phyloP scores from a whole-genome alignment of 2,329 filamentous ascomycete species.

The Penicillium sp. region DNA sequence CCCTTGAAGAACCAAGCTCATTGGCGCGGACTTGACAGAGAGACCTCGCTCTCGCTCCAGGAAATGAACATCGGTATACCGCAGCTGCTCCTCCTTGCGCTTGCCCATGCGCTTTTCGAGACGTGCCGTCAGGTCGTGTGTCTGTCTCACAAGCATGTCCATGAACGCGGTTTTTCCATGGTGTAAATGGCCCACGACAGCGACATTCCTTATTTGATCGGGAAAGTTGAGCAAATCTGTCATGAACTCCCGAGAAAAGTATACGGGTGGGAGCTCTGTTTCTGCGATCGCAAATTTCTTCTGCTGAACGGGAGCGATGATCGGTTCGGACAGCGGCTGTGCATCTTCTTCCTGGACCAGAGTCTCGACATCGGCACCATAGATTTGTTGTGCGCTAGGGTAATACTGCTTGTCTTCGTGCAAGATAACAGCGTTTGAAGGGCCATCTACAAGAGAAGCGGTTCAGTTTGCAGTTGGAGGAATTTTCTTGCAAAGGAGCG shows the following conservation, averaged over 20 bases:
- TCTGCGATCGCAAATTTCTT: conserved; percentile 97
- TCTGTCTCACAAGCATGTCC: conserved; percentile 97
- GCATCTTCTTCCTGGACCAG: conserved; percentile 96
- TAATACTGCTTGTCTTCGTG: conserved; percentile 99
- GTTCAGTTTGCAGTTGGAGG: conserved; percentile 23
- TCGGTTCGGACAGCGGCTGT: conserved; percentile 86
- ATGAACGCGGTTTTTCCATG: conserved; percentile 98
- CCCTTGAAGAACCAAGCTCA: conserved; percentile 86
- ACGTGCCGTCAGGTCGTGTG: conserved; percentile 78
- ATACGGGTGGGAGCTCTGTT: conserved; percentile 81
- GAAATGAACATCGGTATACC: conserved; percentile 91
- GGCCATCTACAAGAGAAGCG: conserved; percentile 63
- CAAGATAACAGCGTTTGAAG: conserved; percentile 93
- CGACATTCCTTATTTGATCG: conserved; percentile 89
- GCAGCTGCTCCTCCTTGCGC: conserved; percentile 80
- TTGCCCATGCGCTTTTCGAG: conserved; percentile 78
- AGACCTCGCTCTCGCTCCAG: conserved; percentile 85
- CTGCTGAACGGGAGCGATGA: conserved; percentile 86
- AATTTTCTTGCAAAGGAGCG: neutral
- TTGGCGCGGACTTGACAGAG: conserved; percentile 88
- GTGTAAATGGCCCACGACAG: conserved; percentile 87
- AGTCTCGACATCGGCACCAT: conserved; percentile 90
- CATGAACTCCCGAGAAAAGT: conserved; percentile 89
- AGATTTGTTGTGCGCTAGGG: conserved; percentile 93
- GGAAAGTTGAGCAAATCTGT: conserved; percentile 94